phyloP scores from a whole-genome alignment of 148 eudicot genomes.

The Euryodendron excelsum region DNA sequence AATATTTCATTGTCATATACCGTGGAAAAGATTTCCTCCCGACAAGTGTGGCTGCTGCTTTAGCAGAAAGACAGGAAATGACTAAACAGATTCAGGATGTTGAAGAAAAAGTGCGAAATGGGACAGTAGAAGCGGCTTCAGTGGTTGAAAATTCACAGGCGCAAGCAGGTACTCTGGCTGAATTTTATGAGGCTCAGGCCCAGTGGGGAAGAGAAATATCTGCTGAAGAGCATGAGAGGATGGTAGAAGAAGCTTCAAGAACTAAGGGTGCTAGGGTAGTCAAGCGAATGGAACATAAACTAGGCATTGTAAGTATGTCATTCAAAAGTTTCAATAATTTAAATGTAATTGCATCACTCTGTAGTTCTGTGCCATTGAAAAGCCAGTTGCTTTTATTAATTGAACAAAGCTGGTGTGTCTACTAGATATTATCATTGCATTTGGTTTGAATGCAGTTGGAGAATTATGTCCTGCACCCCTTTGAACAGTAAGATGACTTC shows the following conservation, averaged over 20 bases:
- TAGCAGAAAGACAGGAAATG: constrained; percentile 83
- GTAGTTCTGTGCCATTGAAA: not conserved
- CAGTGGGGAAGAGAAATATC: constrained; percentile 85
- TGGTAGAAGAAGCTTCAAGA: constrained; percentile 73
- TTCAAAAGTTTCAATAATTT: not conserved
- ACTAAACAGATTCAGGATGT: constrained; percentile 81
- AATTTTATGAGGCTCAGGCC: constrained; percentile 94
- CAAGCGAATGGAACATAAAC: constrained; percentile 77
- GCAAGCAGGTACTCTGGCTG: constrained; percentile 87
- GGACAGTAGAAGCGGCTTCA: constrained; percentile 35
- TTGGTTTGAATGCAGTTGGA: not conserved
- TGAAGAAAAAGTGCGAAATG: constrained; percentile 70
- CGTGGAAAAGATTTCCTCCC: constrained; percentile 97
- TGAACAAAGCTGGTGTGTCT: not conserved
- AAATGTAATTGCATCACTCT: constrained; percentile 10
- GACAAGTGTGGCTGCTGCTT: constrained; percentile 72
- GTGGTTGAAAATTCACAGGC: constrained; percentile 44
- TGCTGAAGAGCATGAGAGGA: constrained; percentile 61
- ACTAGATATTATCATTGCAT: not conserved
- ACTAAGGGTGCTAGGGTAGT: constrained; percentile 54
- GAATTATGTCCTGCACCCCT: not conserved
- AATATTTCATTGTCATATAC: constrained; percentile 79
- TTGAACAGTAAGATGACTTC: not conserved
- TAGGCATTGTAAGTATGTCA: constrained; percentile 58
- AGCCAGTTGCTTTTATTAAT: not conserved